Percentiles rank a stretch among this genome's conserved stretches.
Evolutionary conservation across 192 early-diverging fungal genomes (phyloP).

Genomic region (Funneliformis mosseae): DNA sequence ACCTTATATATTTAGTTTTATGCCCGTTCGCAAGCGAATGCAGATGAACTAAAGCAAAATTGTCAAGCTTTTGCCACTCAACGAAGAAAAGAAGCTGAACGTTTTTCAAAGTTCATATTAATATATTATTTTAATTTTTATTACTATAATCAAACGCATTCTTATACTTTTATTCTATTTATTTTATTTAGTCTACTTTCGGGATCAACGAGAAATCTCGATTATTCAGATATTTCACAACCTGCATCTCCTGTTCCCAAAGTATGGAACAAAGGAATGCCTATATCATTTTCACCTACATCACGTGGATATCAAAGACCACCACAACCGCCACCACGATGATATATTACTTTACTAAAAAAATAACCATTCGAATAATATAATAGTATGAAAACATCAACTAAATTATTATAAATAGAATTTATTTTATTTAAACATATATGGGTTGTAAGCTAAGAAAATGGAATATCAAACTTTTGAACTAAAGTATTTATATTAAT

Average conservation of each 20-base stretch:
- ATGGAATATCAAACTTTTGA: too few species aligned
- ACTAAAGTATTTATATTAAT: too few species aligned
- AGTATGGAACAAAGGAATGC: conserved; percentile 3
- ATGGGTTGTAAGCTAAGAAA: too few species aligned
- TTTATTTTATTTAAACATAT: too few species aligned
- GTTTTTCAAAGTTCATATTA: neutral
- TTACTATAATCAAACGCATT: neutral
- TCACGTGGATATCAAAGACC: neutral
- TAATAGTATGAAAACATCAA: too few species aligned
- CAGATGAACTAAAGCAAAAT: conserved; percentile 1
- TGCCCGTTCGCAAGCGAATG: conserved; percentile 9
- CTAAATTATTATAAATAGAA: too few species aligned
- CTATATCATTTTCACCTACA: conserved; percentile 3
- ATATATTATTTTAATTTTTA: neutral
- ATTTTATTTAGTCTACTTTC: neutral
- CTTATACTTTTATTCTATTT: neutral
- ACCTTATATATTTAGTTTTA: conserved; percentile 63
- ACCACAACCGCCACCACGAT: neutral
- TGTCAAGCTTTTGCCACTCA: neutral
- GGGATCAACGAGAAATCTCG: neutral
- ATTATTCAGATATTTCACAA: conserved; percentile 4
- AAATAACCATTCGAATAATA: too few species aligned
- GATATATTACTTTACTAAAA: neutral
- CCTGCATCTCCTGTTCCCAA: neutral
- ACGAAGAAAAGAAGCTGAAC: neutral